Conservation (phyloP, 2,329 filamentous ascomycete genomes). For the Thelonectria blattea region DNA sequence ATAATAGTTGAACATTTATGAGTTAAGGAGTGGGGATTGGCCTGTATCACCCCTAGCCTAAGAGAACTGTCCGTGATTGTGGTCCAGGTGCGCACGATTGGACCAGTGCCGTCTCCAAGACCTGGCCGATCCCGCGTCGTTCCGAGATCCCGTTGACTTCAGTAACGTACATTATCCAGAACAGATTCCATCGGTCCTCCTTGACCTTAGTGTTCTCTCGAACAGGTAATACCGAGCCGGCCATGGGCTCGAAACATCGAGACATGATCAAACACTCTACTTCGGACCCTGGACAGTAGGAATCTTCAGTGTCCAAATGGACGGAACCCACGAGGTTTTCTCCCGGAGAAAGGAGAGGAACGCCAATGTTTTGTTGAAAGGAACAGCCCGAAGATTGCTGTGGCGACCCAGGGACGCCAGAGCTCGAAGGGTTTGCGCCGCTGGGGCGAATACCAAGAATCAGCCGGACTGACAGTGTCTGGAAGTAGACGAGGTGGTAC, state of each 20-base stretch:
- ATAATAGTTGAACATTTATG: neutral
- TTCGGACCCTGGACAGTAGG: neutral
- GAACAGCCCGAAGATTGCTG: neutral
- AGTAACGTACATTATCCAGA: constrained; percentile 12
- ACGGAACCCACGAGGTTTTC: constrained; percentile 11
- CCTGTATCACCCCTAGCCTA: neutral
- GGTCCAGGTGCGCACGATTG: neutral
- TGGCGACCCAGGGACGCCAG: neutral
- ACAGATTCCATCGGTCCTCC: neutral
- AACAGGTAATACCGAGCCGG: neutral
- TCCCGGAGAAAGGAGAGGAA: neutral
- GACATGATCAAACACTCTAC: constrained; percentile 17
- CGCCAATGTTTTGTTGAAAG: neutral
- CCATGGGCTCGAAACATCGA: constrained; percentile 7
- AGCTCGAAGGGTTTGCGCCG: neutral
- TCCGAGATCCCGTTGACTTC: constrained; percentile 5
- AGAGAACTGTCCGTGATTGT: neutral
- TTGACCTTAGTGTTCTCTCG: neutral
- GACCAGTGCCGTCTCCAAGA: neutral
- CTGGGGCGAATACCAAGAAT: neutral
- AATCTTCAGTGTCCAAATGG: constrained; percentile 9
- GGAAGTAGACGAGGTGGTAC: constrained; percentile 6
- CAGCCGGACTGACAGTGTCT: constrained; percentile 1
- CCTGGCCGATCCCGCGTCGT: constrained; percentile 10
- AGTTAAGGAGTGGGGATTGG: neutral